These are phyloP conservation scores for Acorus gramineus DNA, from an alignment of 106 monocot species.

Conservation along the genomic window DNA sequence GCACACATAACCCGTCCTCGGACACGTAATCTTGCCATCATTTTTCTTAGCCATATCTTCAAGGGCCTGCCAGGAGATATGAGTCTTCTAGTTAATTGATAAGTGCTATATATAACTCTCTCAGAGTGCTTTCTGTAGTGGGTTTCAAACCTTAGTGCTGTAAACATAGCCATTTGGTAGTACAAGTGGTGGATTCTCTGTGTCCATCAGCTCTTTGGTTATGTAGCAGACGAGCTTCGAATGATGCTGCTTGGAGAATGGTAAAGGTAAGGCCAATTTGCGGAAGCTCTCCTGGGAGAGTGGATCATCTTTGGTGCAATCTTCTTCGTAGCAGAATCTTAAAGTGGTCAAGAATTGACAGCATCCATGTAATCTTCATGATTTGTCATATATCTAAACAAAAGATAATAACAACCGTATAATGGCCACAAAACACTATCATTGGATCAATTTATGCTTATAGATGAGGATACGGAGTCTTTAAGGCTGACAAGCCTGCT, in stretches of 20 bases:
- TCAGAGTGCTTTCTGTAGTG: not conserved
- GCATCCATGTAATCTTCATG: not conserved
- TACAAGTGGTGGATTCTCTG: conserved; percentile 91
- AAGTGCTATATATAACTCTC: not conserved
- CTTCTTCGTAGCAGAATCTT: conserved; percentile 76
- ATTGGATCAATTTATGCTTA: no score
- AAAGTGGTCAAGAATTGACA: conserved; percentile 23
- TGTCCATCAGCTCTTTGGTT: conserved; percentile 93
- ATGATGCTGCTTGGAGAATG: conserved; percentile 86
- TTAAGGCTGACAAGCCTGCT: conserved; percentile 78
- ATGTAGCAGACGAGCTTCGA: conserved; percentile 96
- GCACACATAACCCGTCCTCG: conserved; percentile 59
- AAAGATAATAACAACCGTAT: no score
- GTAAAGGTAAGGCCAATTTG: conserved; percentile 63
- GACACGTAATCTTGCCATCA: conserved; percentile 72
- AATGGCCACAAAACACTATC: no score
- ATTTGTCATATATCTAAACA: no score
- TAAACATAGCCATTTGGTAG: conserved; percentile 96
- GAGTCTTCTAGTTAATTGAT: no score
- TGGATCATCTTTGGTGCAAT: conserved; percentile 83
- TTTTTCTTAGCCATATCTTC: conserved; percentile 87
- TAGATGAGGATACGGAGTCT: conserved; percentile 74
- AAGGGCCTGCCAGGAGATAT: conserved; percentile 37
- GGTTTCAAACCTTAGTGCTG: conserved; percentile 62
- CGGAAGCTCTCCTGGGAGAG: conserved; percentile 76